Percentiles rank a stretch among this genome's conserved stretches.
phyloP scores from a whole-genome alignment of 257 asterid species.

The Solanum ahanhuiri region DNA sequence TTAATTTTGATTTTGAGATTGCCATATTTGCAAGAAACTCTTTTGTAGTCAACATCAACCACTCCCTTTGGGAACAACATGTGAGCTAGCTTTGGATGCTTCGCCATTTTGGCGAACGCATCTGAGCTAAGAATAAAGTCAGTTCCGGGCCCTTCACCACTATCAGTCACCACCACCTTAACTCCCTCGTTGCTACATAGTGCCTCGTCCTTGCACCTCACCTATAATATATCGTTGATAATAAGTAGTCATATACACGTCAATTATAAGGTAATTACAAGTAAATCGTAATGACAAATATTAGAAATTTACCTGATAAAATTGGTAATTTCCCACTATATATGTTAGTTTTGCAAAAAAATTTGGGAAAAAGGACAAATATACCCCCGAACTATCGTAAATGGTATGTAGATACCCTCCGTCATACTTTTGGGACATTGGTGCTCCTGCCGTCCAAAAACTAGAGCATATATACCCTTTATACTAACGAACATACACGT shows the following conservation, averaged over 20 bases:
- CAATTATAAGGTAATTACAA: neutral
- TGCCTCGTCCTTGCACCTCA: constrained; percentile 15
- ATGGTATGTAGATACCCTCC: too few relatives aligned
- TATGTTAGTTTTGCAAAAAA: too few relatives aligned
- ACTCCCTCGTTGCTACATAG: constrained; percentile 14
- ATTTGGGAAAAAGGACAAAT: too few relatives aligned
- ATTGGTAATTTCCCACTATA: neutral
- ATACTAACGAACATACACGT: too few relatives aligned
- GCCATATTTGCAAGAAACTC: constrained; percentile 12
- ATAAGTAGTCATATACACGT: neutral
- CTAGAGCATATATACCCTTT: too few relatives aligned
- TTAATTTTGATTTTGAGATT: constrained; percentile 2
- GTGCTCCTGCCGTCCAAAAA: too few relatives aligned
- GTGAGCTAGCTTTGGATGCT: neutral
- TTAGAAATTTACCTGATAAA: neutral
- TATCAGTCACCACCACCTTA: constrained; percentile 19
- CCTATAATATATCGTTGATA: constrained; percentile 2
- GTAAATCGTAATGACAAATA: neutral
- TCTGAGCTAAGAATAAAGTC: constrained; percentile 13
- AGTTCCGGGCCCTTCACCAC: constrained; percentile 7
- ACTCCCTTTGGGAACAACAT: constrained; percentile 14
- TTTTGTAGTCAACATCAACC: constrained; percentile 9
- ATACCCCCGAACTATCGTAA: too few relatives aligned
- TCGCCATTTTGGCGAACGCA: constrained; percentile 12
- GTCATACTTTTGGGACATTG: too few relatives aligned